Percentiles rank a stretch among this genome's conserved stretches.
Conservation (phyloP, 1,284 basidiomycete genomes). For the Rhodotorula glutinis region DNA sequence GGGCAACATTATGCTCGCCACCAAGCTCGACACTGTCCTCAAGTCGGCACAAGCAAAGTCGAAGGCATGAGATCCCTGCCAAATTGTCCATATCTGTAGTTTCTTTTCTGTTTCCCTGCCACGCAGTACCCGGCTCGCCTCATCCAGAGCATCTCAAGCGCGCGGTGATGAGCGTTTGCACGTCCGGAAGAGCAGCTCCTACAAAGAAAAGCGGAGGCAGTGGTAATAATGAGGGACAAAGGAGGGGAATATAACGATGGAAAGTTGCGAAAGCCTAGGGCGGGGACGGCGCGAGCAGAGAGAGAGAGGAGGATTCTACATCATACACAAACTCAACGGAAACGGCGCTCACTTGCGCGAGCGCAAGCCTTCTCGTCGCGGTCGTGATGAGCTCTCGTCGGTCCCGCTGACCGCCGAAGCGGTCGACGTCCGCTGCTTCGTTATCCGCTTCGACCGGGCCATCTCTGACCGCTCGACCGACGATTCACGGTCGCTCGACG, state of each 20-base stretch:
- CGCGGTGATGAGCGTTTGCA: no score
- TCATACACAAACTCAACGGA: background rate
- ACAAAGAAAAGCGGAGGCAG: no score
- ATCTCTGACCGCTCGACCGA: background rate
- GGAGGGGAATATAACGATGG: background rate
- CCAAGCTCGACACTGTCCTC: slow-evolving; percentile 76
- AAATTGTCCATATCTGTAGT: background rate
- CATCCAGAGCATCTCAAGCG: no score
- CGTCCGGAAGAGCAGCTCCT: no score
- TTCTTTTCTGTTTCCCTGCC: background rate
- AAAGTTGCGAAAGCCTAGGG: background rate
- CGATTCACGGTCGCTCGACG: slow-evolving; percentile 1
- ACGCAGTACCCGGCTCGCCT: background rate
- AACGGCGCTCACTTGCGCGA: slow-evolving; percentile 12
- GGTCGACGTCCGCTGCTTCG: background rate
- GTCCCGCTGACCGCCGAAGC: background rate
- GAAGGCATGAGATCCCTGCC: background rate
- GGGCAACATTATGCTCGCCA: slow-evolving; percentile 52
- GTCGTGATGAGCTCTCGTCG: background rate
- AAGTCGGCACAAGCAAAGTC: slow-evolving; percentile 51
- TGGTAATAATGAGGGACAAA: background rate
- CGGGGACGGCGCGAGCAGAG: background rate
- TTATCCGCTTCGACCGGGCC: background rate
- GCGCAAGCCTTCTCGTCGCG: slow-evolving; percentile 24
- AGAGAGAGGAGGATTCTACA: background rate